Evolutionary conservation across 176 grass and related monocot genomes (phyloP), one percentile per base, ranked within the genome.

Genomic region (Puccinellia tenuiflora): DNA sequence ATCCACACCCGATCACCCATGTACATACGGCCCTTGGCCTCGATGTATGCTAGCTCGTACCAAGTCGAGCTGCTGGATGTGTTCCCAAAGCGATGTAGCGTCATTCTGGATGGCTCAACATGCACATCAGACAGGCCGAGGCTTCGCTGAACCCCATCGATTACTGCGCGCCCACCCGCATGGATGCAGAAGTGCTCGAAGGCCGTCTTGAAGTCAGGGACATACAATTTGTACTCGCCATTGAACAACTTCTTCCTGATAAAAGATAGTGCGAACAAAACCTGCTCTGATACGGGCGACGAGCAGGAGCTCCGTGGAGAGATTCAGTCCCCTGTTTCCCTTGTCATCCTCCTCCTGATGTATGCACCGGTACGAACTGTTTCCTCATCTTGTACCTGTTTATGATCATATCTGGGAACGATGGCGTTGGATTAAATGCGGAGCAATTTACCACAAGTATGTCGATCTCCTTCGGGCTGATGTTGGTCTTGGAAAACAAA

Each of bases 61-160:
- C 90, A 92, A 1, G 81, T 75, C 5, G 84, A 89, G 67, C 90
- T 92, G 67, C 83, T 85, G 3, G 84, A 87, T 1, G 90, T 92
- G 90, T 92, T 92, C 12, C 90, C 90, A 60, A 92, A 90, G 12
- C 90, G 82, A 76, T 92, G 90, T 67, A 92, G 84, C 77, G 87
- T 83, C 90, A 92, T 92, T 47, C 90, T 60, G 5, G 90, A 92
- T 26, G 90, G 78, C 84, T 92, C 90, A 53, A 92, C 87, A 24
- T 89, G 83, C 73, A 89, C 83, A 42, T 89, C 84, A 28, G 74
- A 79, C 66, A 92, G 59, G 37, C 39, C 73, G 1, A 92, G 86
- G 87, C 85, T 83, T 28, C 28, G 50, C 79, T 91, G 79, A 68
- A 68, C 64, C 33, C 18, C 64, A 13, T 39, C 64, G 11, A 68